Evolutionary conservation across 768 basidiomycete genomes (phyloP).

Genomic region (Naganishia antarctica): DNA sequence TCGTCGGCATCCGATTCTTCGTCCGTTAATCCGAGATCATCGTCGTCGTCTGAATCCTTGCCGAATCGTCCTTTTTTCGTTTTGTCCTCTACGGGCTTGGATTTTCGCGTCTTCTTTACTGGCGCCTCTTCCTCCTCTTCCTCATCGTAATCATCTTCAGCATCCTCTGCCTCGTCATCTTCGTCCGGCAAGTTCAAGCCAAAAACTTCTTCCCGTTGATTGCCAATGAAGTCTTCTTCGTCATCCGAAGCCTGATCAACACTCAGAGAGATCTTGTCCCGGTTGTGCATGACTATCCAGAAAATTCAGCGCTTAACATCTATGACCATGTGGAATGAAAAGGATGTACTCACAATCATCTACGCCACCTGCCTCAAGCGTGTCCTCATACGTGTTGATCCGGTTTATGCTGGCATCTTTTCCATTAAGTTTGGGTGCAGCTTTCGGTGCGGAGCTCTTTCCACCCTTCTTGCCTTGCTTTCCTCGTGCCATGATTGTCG

Average conservation of each 20-base stretch:
- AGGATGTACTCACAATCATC: constrained; percentile 44
- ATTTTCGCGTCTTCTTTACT: constrained; percentile 34
- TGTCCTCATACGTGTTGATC: constrained; percentile 46
- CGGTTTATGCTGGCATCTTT: constrained; percentile 20
- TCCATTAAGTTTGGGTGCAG: background rate
- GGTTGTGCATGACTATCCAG: constrained; percentile 48
- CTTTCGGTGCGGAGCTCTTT: background rate
- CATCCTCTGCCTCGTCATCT: constrained; percentile 47
- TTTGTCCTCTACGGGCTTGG: constrained; percentile 32
- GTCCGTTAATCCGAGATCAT: constrained; percentile 33
- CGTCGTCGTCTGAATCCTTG: constrained; percentile 36
- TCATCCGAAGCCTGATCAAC: constrained; percentile 23
- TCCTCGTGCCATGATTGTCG: constrained; percentile 11
- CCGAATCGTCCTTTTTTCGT: constrained; percentile 47
- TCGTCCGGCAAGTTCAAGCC: constrained; percentile 51
- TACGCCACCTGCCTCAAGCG: constrained; percentile 46
- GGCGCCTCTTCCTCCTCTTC: constrained; percentile 44
- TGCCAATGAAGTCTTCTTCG: constrained; percentile 48
- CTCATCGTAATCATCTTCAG: constrained; percentile 55
- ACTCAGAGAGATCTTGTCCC: constrained; percentile 73
- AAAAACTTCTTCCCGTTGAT: constrained; percentile 77
- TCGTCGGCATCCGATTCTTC: constrained; percentile 42
- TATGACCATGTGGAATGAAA: background rate
- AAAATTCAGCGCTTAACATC: background rate
- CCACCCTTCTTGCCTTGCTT: constrained; percentile 7